Evolutionary conservation across 176 grass and related monocot genomes (phyloP).

Genomic region (Musa itinerans): DNA sequence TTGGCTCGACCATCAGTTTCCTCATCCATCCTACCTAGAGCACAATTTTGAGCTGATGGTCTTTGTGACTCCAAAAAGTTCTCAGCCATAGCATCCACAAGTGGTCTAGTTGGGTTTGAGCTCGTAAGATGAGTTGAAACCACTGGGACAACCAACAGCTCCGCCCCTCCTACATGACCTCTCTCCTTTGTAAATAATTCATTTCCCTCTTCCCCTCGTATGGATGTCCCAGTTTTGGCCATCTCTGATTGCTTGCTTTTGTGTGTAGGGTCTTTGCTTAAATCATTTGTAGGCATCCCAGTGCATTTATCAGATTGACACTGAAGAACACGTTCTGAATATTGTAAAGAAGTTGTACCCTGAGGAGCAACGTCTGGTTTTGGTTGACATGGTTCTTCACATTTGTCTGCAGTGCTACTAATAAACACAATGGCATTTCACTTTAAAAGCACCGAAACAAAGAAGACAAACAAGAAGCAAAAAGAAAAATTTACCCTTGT

Average conservation of each 20-base stretch:
- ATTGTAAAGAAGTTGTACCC: background rate
- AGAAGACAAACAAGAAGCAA: conserved; percentile 11
- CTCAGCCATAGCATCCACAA: conserved; percentile 18
- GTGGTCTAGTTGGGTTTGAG: conserved; percentile 21
- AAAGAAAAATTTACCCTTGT: background rate
- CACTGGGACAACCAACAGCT: conserved; percentile 7
- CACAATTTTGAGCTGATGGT: conserved; percentile 34
- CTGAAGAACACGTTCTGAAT: background rate
- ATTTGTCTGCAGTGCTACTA: background rate
- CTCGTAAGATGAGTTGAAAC: conserved; percentile 14
- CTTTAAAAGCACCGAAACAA: conserved; percentile 14
- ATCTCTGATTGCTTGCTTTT: background rate
- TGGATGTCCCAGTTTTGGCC: background rate
- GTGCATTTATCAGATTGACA: background rate
- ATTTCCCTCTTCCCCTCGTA: conserved; percentile 6
- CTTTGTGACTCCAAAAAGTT: conserved; percentile 49
- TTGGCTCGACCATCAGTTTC: conserved; percentile 35
- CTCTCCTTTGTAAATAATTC: background rate
- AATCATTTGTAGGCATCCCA: conserved; percentile 1
- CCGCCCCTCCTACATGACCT: conserved; percentile 16
- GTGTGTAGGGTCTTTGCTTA: conserved; percentile 5
- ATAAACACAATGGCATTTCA: background rate
- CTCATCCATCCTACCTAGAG: conserved; percentile 30
- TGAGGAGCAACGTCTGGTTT: background rate
- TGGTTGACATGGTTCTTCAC: conserved; percentile 1